Conservation (phyloP, 805 yeast species). For the Limtongozyma cylindracea region DNA sequence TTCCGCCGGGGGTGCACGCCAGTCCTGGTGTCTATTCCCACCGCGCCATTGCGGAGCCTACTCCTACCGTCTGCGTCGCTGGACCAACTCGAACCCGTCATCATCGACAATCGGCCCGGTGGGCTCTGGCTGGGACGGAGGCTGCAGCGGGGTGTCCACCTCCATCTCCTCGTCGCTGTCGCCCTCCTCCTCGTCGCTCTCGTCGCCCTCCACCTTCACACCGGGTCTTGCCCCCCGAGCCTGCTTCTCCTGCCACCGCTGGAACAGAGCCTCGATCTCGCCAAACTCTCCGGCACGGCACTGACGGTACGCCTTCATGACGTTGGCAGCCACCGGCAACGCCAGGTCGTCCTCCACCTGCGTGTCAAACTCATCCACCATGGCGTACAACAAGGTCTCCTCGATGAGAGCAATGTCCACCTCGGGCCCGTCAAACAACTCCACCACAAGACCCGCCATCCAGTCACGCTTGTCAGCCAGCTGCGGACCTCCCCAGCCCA, state of each 20-base stretch:
- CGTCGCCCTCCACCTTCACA: slow-evolving; percentile 32
- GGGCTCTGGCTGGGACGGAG: no score
- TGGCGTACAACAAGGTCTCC: slow-evolving; percentile 63
- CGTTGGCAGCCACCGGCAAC: slow-evolving; percentile 37
- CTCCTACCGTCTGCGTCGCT: slow-evolving; percentile 11
- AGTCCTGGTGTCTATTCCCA: slow-evolving; percentile 12
- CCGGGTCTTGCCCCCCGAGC: slow-evolving; percentile 11
- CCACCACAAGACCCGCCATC: slow-evolving; percentile 67
- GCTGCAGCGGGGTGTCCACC: slow-evolving; percentile 3
- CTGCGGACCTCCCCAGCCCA: slow-evolving; percentile 89
- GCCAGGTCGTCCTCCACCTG: slow-evolving; percentile 80
- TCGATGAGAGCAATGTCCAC: slow-evolving; percentile 67
- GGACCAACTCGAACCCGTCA: slow-evolving; percentile 84
- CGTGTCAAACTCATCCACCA: slow-evolving; percentile 89
- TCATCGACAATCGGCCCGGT: slow-evolving; percentile 61
- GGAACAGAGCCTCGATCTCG: slow-evolving; percentile 31
- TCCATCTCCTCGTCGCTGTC: slow-evolving; percentile 12
- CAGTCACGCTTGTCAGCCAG: slow-evolving; percentile 86
- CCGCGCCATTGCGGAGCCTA: slow-evolving; percentile 13
- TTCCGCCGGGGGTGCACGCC: slow-evolving; percentile 49
- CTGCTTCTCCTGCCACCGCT: slow-evolving; percentile 25
- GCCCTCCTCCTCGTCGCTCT: slow-evolving; percentile 23
- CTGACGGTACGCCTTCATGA: slow-evolving; percentile 41
- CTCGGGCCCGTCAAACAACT: slow-evolving; percentile 37
- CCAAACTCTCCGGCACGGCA: slow-evolving; percentile 26